Evolutionary conservation across 805 yeast genomes (phyloP).

Genomic region (Barnettozyma vustinii): DNA sequence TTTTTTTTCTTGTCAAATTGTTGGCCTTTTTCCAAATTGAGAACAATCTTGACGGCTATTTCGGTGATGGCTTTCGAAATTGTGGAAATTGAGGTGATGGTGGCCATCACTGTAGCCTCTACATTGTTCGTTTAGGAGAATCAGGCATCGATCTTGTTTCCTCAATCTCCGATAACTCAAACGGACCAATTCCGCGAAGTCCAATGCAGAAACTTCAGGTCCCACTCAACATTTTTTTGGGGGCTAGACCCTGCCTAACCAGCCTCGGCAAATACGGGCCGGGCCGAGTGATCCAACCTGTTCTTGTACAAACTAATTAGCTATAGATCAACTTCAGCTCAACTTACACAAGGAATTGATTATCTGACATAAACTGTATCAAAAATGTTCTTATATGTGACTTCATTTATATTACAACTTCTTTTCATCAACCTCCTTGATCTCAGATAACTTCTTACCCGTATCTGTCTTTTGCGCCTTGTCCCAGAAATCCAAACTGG

Average conservation of each 20-base stretch:
- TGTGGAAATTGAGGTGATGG: background rate
- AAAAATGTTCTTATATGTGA: background rate
- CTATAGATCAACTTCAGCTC: too few relatives aligned
- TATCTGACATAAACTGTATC: too few relatives aligned
- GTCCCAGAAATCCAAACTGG: slow-evolving; percentile 86
- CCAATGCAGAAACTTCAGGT: too few relatives aligned
- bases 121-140: background rate
- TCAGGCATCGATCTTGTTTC: background rate
- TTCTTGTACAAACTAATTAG: too few relatives aligned
- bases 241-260: background rate
- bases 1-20: background rate
- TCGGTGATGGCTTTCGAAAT: background rate
- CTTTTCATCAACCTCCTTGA: slow-evolving; percentile 20
- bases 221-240: background rate
- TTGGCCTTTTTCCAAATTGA: background rate
- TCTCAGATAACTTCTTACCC: slow-evolving; percentile 14
- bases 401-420: background rate
- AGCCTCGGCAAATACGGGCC: background rate
- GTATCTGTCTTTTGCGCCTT: slow-evolving; percentile 25
- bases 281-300: too few relatives aligned
- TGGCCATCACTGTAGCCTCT: background rate
- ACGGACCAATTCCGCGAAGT: too few relatives aligned
- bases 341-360: too few relatives aligned
- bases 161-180: background rate
- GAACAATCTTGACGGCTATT: background rate